A percentile compares a stretch with the other conserved stretches of the same genome.
Evolutionary conservation across 2,329 filamentous ascomycete genomes (phyloP).

Genomic region (Lachnellula suecica): DNA sequence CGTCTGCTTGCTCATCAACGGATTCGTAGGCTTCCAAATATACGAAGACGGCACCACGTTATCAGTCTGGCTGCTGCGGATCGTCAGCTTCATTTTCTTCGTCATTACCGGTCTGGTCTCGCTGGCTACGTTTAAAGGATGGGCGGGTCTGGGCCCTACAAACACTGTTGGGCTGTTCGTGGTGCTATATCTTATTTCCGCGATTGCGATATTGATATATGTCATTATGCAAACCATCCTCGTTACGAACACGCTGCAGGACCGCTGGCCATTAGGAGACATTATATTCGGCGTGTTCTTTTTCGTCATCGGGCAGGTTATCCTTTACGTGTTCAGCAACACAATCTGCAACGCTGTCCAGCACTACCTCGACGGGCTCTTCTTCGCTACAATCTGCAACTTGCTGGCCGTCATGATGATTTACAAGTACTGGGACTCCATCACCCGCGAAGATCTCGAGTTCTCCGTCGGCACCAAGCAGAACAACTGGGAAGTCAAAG

Average conservation of each 20-base stretch:
- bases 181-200: constrained; percentile 88
- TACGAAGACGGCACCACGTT: constrained; percentile 96
- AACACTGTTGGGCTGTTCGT: constrained; percentile 90
- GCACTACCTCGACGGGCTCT: constrained; percentile 92
- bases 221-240: constrained; percentile 84
- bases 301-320: constrained; percentile 87
- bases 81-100: constrained; percentile 79
- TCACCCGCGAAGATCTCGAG: constrained; percentile 96
- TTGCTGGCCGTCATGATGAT: constrained; percentile 98
- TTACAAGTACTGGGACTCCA: constrained; percentile 99
- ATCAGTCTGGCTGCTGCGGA: constrained; percentile 87
- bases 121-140: constrained; percentile 88
- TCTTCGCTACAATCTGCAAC: constrained; percentile 93
- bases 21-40: constrained; percentile 96
- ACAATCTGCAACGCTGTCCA: constrained; percentile 80
- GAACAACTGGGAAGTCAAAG: constrained; percentile 99
- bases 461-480: constrained; percentile 94
- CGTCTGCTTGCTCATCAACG: constrained; percentile 90
- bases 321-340: constrained; percentile 86
- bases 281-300: constrained; percentile 89
- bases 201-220: constrained; percentile 82
- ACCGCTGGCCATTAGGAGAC: constrained; percentile 92
- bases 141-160: constrained; percentile 80
- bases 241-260: constrained; percentile 85
- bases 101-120: constrained; percentile 83